Evolutionary conservation across 2,329 filamentous ascomycete genomes (phyloP).

Genomic region (Teratosphaeria nubilosa): DNA sequence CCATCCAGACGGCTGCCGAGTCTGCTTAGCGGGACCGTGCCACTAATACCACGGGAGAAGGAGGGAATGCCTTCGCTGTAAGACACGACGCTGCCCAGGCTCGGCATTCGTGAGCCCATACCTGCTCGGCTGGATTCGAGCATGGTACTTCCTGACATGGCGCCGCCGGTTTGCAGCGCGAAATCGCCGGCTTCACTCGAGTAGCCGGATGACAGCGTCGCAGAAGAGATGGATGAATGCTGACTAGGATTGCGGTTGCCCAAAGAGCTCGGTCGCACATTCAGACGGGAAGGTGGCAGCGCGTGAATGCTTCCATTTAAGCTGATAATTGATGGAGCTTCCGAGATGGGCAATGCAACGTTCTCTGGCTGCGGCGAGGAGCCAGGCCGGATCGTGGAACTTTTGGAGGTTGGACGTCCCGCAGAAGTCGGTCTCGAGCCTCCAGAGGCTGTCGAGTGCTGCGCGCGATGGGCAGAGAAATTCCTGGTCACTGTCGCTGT

Average conservation of each 20-base stretch:
- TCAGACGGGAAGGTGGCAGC: constrained; percentile 10
- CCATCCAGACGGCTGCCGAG: constrained; percentile 42
- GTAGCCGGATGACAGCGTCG: constrained; percentile 43
- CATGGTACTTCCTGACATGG: constrained; percentile 42
- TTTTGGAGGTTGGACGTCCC: constrained; percentile 10
- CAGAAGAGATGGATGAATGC: constrained; percentile 49
- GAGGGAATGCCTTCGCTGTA: constrained; percentile 32
- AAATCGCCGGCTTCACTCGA: constrained; percentile 76
- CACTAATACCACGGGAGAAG: constrained; percentile 23
- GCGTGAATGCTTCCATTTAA: constrained; percentile 3
- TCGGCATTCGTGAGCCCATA: constrained; percentile 63
- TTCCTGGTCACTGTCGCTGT: constrained; percentile 2
- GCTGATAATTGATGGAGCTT: constrained; percentile 1
- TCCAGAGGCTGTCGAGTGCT: neutral
- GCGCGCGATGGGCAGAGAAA: neutral
- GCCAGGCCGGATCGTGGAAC: constrained; percentile 10
- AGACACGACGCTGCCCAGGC: constrained; percentile 81
- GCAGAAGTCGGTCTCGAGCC: neutral
- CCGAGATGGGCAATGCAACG: constrained; percentile 1
- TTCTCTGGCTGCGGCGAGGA: constrained; percentile 11
- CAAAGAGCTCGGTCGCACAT: constrained; percentile 45
- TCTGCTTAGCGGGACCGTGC: constrained; percentile 15
- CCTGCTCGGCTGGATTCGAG: constrained; percentile 32
- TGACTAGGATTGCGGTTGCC: constrained; percentile 47
- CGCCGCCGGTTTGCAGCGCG: constrained; percentile 71